Evolutionary conservation across 2,329 filamentous ascomycete species (phyloP).

Genomic region (Parasarocladium wereldwijsianum): DNA sequence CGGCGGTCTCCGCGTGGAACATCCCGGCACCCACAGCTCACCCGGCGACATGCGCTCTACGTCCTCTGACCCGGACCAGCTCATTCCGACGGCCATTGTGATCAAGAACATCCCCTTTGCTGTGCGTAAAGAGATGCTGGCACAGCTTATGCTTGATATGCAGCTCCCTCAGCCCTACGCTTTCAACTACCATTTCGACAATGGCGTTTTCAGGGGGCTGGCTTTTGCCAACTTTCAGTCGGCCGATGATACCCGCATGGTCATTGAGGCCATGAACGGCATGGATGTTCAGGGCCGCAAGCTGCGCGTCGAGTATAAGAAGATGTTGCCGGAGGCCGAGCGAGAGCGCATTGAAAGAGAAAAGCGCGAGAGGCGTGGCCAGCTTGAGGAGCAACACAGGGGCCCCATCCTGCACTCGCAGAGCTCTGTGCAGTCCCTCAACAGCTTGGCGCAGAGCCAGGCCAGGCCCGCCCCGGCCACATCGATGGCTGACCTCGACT

Average conservation of each 20-base stretch:
- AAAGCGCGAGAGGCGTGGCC: conserved; percentile 88
- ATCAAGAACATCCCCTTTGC: conserved; percentile 99
- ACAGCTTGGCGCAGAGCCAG: conserved; percentile 50
- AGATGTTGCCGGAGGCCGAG: conserved; percentile 93
- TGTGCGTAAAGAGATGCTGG: conserved; percentile 90
- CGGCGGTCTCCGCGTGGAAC: conserved; percentile 28
- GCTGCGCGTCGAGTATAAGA: conserved; percentile 95
- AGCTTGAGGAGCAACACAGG: conserved; percentile 92
- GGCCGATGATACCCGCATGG: conserved; percentile 78
- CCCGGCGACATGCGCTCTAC: conserved; percentile 25
- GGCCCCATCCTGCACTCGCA: conserved; percentile 67
- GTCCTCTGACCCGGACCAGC: conserved; percentile 55
- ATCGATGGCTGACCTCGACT: conserved; percentile 50
- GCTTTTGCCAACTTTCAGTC: conserved; percentile 98
- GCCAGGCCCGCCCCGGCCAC: conserved; percentile 22
- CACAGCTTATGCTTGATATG: conserved; percentile 86
- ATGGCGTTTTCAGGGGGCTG: conserved; percentile 87
- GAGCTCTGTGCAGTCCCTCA: conserved; percentile 70
- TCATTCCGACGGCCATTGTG: conserved; percentile 95
- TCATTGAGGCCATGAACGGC: conserved; percentile 90
- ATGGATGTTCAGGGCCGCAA: conserved; percentile 92
- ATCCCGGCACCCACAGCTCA: conserved; percentile 23
- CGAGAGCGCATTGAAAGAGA: conserved; percentile 92
- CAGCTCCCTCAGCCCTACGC: conserved; percentile 89
- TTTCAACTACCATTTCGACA: conserved; percentile 99